Conservation (phyloP, 202 grass and related monocot genomes). For the Digitaria exilis region DNA sequence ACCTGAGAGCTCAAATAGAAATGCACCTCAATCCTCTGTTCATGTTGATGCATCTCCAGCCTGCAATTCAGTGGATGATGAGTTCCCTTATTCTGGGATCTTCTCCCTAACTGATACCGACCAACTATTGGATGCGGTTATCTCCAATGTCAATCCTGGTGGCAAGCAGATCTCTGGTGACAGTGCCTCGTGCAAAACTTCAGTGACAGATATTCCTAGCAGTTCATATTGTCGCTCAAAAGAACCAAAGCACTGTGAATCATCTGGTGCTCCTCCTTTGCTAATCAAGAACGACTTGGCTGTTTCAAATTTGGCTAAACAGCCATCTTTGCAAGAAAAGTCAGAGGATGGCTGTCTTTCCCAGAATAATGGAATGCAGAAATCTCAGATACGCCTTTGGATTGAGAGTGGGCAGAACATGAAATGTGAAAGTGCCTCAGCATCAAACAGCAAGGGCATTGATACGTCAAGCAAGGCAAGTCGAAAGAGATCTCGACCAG, state of each 20-base stretch:
- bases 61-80: slow-evolving; percentile 51
- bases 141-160: slow-evolving; percentile 73
- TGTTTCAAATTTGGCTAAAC: slow-evolving; percentile 63
- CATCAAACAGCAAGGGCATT: slow-evolving; percentile 75
- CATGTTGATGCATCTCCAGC: slow-evolving; percentile 42
- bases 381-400: slow-evolving; percentile 84
- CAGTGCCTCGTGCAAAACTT: slow-evolving; percentile 65
- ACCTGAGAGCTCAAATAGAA: slow-evolving; percentile 39
- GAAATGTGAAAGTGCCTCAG: slow-evolving; percentile 68
- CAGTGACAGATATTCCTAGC: slow-evolving; percentile 67
- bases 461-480: slow-evolving; percentile 69
- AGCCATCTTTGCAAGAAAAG: slow-evolving; percentile 50
- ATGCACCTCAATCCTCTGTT: slow-evolving; percentile 46
- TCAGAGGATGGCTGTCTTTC: slow-evolving; percentile 47
- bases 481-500: slow-evolving; percentile 80
- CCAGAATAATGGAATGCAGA: slow-evolving; percentile 60
- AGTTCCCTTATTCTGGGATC: slow-evolving; percentile 67
- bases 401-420: slow-evolving; percentile 73
- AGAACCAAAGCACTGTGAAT: slow-evolving; percentile 40
- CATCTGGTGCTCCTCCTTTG: slow-evolving; percentile 38
- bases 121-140: slow-evolving; percentile 92
- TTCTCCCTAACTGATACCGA: slow-evolving; percentile 73
- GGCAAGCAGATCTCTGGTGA: slow-evolving; percentile 65
- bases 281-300: slow-evolving; percentile 60
- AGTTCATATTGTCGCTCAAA: slow-evolving; percentile 61